Evolutionary conservation across 129 eudicot species (phyloP).

Genomic region (Escallonia rubra): DNA sequence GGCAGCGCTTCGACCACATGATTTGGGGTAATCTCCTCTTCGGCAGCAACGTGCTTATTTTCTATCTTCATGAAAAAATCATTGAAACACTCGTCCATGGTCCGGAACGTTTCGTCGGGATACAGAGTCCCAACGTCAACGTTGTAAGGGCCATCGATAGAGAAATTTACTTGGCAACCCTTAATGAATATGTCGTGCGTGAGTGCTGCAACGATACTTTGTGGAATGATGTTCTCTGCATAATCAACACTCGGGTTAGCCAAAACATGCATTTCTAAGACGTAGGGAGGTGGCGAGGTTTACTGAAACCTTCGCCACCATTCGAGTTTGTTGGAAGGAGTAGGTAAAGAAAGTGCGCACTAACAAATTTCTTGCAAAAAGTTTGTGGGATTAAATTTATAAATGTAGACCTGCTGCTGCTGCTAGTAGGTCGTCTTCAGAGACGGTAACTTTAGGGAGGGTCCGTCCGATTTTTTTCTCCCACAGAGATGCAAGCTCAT

Average conservation of each 20-base stretch:
- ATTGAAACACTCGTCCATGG: conserved; percentile 21
- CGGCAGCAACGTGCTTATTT: neutral
- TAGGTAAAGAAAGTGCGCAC: no score
- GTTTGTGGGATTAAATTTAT: neutral
- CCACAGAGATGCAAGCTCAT: conserved; percentile 45
- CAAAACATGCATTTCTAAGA: neutral
- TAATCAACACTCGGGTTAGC: no score
- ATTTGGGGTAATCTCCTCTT: neutral
- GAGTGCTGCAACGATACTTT: conserved; percentile 34
- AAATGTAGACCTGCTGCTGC: conserved; percentile 17
- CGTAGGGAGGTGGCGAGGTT: no score
- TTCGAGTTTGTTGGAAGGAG: no score
- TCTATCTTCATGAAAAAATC: conserved; percentile 10
- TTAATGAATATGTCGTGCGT: conserved; percentile 40
- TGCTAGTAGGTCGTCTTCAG: conserved; percentile 26
- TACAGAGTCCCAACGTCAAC: conserved; percentile 26
- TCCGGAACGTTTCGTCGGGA: conserved; percentile 19
- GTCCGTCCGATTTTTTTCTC: conserved; percentile 27
- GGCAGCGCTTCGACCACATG: conserved; percentile 5
- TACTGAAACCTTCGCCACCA: no score
- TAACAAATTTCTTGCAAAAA: no score
- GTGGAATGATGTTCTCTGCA: conserved; percentile 35
- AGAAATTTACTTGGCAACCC: conserved; percentile 31
- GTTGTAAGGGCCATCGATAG: conserved; percentile 20
- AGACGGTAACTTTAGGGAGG: conserved; percentile 22